Evolutionary conservation across 192 early-diverging fungal genomes (phyloP).

Genomic region (Borealophlyctis nickersoniae): DNA sequence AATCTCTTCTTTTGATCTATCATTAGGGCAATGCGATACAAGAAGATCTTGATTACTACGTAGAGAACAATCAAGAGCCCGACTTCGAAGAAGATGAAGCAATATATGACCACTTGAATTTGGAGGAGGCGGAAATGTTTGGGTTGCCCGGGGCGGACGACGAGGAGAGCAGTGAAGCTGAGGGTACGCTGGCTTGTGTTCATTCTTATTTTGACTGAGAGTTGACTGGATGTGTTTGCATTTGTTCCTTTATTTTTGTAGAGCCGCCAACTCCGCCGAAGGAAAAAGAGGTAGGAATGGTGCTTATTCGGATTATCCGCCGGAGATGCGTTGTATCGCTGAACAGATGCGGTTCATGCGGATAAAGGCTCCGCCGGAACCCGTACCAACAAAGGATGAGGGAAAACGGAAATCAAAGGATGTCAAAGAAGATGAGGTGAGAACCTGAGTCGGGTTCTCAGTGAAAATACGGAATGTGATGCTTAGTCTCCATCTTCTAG

Average conservation of each 20-base stretch:
- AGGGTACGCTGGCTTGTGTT: constrained; percentile 7
- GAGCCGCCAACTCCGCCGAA: constrained; percentile 30
- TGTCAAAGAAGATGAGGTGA: too few relatives aligned
- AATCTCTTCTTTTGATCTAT: background rate
- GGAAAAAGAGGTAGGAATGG: constrained; percentile 27
- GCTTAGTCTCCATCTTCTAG: too few relatives aligned
- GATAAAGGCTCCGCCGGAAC: too few relatives aligned
- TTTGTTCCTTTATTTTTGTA: too few relatives aligned
- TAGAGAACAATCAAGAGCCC: constrained; percentile 84
- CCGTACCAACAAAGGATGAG: too few relatives aligned
- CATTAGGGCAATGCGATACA: constrained; percentile 70
- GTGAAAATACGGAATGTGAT: too few relatives aligned
- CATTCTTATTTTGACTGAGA: constrained; percentile 1
- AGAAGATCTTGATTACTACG: constrained; percentile 91
- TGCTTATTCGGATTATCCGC: background rate
- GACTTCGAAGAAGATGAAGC: constrained; percentile 92
- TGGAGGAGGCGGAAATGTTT: constrained; percentile 90
- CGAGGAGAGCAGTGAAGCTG: constrained; percentile 39
- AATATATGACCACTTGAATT: constrained; percentile 88
- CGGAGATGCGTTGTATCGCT: too few relatives aligned
- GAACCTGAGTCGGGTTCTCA: too few relatives aligned
- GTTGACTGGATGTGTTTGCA: background rate
- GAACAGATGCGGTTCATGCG: too few relatives aligned
- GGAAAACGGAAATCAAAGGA: too few relatives aligned
- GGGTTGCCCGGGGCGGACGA: constrained; percentile 72